A percentile compares a stretch with the other conserved stretches of the same genome.
Evolutionary conservation across 305 asterid species (phyloP).

Genomic region (Fraxinus latifolia): DNA sequence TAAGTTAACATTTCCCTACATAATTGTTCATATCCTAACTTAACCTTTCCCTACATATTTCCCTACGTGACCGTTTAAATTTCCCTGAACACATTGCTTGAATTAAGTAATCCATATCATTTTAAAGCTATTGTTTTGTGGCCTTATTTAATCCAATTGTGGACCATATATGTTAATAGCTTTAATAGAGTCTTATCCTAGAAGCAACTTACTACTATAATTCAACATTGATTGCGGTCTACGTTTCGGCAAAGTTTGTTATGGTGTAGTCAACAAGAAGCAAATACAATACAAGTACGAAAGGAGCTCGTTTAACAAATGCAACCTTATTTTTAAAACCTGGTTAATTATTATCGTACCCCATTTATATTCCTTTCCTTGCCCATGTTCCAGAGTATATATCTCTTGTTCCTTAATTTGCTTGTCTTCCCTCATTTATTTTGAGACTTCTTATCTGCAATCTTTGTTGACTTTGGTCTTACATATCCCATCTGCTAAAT

Average conservation of each 20-base stretch:
- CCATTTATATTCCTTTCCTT: not conserved
- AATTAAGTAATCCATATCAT: not conserved
- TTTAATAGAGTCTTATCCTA: not conserved
- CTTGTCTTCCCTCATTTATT: not conserved
- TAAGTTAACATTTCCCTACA: not conserved
- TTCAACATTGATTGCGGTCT: not conserved
- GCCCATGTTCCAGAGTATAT: not conserved
- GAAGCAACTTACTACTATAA: not conserved
- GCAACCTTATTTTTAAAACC: not conserved
- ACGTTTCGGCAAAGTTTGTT: not conserved
- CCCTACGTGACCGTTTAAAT: not conserved
- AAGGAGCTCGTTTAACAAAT: not conserved
- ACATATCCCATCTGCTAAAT: not conserved
- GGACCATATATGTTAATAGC: not conserved
- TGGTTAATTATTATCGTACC: not conserved
- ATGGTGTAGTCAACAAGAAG: not conserved
- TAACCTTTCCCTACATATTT: not conserved
- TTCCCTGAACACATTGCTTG: not conserved
- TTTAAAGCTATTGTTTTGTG: not conserved
- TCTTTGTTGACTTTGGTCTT: not conserved
- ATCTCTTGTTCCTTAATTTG: not conserved
- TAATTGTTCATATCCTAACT: not conserved
- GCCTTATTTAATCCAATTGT: not conserved
- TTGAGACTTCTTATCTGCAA: not conserved
- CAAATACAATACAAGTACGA: not conserved